Conservation (phyloP, 1,139 yeast genomes). For the Pichia sp. region DNA sequence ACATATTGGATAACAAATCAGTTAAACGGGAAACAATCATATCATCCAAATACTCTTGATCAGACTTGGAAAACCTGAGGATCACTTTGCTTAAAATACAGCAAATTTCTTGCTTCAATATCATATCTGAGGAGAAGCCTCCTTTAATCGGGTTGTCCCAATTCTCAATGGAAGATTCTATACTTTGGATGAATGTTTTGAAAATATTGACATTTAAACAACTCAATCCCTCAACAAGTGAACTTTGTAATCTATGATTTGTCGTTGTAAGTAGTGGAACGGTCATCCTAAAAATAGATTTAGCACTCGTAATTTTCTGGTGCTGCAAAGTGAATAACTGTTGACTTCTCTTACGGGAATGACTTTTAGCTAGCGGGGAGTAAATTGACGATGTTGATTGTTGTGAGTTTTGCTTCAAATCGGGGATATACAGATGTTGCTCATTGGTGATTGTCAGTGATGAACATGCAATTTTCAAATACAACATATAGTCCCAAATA, state of each 20-base stretch:
- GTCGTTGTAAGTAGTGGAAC: conserved; percentile 70
- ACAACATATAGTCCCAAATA: conserved; percentile 40
- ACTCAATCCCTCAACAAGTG: conserved; percentile 79
- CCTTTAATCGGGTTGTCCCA: conserved; percentile 39
- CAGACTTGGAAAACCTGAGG: conserved; percentile 49
- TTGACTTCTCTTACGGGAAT: conserved; percentile 63
- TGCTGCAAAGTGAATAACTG: conserved; percentile 78
- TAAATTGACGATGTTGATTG: conserved; percentile 15
- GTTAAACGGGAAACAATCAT: conserved; percentile 63
- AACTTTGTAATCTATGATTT: conserved; percentile 69
- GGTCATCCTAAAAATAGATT: conserved; percentile 82
- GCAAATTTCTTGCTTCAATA: conserved; percentile 63
- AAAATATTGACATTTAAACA: conserved; percentile 87
- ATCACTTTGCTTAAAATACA: conserved; percentile 69
- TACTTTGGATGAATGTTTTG: conserved; percentile 69
- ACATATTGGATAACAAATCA: conserved; percentile 55
- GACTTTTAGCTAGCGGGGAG: conserved; percentile 28
- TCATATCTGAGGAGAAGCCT: conserved; percentile 11
- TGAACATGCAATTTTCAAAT: conserved; percentile 84
- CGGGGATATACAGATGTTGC: conserved; percentile 60
- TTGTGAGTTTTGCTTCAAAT: conserved; percentile 7
- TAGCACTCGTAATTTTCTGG: conserved; percentile 88
- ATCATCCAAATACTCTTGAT: conserved; percentile 51
- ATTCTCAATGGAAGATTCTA: conserved; percentile 52
- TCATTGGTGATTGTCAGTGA: conserved; percentile 87